Base-by-base conservation (phyloP, 805 yeast species). In the Candida maltosa region DNA sequence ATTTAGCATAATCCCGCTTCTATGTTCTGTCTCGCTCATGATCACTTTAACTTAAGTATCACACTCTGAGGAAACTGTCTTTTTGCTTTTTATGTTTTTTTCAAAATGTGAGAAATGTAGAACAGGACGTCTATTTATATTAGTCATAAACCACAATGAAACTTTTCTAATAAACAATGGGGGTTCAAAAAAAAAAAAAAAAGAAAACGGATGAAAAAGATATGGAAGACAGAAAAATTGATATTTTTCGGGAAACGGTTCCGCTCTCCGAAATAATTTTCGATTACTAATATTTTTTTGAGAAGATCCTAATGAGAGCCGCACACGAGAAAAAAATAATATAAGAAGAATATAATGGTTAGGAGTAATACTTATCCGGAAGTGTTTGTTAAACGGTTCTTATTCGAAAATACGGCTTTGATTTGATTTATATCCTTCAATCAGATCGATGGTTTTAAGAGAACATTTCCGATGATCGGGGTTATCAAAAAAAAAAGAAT, bases 211-310 rank as follows among this genome's bases (percentile, higher is more conserved):
- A 22, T 11, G 12, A 11, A 22, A 22, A 22, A 22, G 25, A 12
- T 11, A 22, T 11, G 25, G 25, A 12, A 12, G 12, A 22, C 11
- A 22, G 25, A 22, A 22, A 12, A 22, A 22, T 11, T 22, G 25
- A 12, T 11, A 11, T 22, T 22, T 22, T 22, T 22, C 25, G 25
- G 25, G 12, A 22, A 12, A 11, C 11, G 11, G 11, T 11, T 12
- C 25, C 25, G 25, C 11, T 22, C 12, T 22, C 25, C 25, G 25
- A 22, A 11, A 11, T 12, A 22, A 22, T 62, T n/a, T n/a, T n/a
- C n/a, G n/a, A n/a, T n/a, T n/a, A n/a, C n/a, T n/a, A n/a, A n/a
- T n/a, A n/a, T n/a, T n/a, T n/a, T n/a, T n/a, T n/a, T n/a, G n/a
- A n/a, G n/a, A n/a, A n/a, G n/a, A n/a, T n/a, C n/a, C n/a, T n/a